Evolutionary conservation across 2,329 filamentous ascomycete genomes (phyloP).

Genomic region (Calonectria ilicicola): DNA sequence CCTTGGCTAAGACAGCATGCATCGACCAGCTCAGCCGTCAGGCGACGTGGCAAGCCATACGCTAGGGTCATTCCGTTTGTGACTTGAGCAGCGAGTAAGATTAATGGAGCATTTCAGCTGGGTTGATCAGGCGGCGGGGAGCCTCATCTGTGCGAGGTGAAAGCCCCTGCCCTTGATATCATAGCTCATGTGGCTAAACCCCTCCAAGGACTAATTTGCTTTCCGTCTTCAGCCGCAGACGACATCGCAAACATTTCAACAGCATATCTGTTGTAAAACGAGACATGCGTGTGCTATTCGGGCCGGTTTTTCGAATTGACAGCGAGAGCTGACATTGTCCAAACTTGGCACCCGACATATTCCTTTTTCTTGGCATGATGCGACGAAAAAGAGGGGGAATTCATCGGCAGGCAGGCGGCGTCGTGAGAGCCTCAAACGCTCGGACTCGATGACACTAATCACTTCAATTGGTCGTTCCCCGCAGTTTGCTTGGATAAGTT

Average conservation of each 20-base stretch:
- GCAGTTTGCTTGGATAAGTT: neutral
- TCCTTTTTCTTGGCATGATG: neutral
- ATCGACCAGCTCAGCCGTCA: neutral
- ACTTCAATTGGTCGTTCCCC: neutral
- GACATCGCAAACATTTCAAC: neutral
- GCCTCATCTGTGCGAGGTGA: neutral
- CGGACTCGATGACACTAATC: neutral
- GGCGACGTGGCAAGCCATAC: neutral
- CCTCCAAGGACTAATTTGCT: neutral
- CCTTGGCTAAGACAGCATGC: neutral
- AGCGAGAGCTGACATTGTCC: neutral
- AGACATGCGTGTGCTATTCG: neutral
- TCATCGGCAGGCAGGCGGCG: neutral
- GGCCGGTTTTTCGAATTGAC: neutral
- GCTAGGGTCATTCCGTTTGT: neutral
- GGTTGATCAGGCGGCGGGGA: neutral
- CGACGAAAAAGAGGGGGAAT: neutral
- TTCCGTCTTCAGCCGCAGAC: neutral
- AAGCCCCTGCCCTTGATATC: neutral
- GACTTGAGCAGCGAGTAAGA: neutral
- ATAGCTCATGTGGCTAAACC: neutral
- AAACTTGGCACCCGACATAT: neutral
- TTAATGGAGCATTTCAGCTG: neutral
- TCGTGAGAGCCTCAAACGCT: neutral
- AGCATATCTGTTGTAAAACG: neutral